Evolutionary conservation across 2,329 filamentous ascomycete species (phyloP), one percentile per base, ranked within the genome.

Genomic region (Reticulascus tulasneorum): DNA sequence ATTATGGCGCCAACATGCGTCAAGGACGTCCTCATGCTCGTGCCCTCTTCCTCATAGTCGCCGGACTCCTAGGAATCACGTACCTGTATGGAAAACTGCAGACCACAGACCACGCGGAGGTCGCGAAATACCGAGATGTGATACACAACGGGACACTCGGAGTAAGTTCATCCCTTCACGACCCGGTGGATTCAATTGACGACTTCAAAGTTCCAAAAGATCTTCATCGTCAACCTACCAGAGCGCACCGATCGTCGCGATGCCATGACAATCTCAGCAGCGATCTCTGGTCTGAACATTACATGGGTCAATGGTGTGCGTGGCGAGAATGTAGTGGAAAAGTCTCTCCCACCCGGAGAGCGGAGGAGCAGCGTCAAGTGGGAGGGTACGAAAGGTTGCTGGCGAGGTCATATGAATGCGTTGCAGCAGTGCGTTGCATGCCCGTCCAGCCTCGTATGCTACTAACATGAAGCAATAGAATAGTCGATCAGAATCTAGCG

Each of bases 211-310:
- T 77, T 77, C 43, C 56, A 70, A 23, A 62, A 70, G 34, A 68
- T 77, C 12, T 64, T 75, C 42, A 69, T 72, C 17, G 62, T 78
- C 29, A 73, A 69, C 30, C 60, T 77, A 6, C 67, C 70, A 1
- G 59, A 60, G 15, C 56, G 73, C 5, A 68, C 63, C 16, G 74
- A 78, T 44, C 64, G 71, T 9, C 63, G 69, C 26, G 70, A 77
- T 54, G 59, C 65, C 3, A 64, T 77, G 48, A 56, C 61, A 2
- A 54, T 75, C 7, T 64, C 67, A 3, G 68, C 69, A 2, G 62
- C 64, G 2, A 57, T 71, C 7, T 71, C 59, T 18, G 60, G 61
- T 9, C 47, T 77, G 7, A 47, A 59, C 1, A 48, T 76, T 18
- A 62, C 63, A 2, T 76, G 66, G 49, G 49, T 72, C 2, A 60